Percentiles rank a stretch among this genome's conserved stretches.
These are phyloP conservation scores for Monosporascus sp. DNA, from an alignment of 2,329 filamentous ascomycete genomes.

Conservation along the genomic window DNA sequence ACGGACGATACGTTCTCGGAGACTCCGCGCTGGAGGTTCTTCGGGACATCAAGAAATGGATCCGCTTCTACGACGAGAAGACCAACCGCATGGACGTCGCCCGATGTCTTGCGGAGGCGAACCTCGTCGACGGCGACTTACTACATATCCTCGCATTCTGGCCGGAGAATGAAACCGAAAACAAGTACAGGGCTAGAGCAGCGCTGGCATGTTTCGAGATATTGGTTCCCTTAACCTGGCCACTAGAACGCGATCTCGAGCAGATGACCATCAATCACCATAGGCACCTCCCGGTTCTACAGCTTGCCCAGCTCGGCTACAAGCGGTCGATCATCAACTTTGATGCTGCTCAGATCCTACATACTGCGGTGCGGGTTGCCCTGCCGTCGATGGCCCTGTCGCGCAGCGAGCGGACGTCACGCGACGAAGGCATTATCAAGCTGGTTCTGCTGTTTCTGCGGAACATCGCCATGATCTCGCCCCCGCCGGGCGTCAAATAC, in stretches of 20 bases:
- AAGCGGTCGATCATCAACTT: slow-evolving; percentile 85
- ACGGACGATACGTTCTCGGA: slow-evolving; percentile 80
- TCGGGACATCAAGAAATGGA: slow-evolving; percentile 91
- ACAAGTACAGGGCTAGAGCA: slow-evolving; percentile 70
- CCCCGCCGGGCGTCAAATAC: slow-evolving; percentile 64
- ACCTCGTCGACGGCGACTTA: slow-evolving; percentile 84
- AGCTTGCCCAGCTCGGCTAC: slow-evolving; percentile 82
- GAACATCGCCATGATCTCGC: slow-evolving; percentile 80
- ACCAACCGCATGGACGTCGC: slow-evolving; percentile 92
- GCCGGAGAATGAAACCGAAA: slow-evolving; percentile 66
- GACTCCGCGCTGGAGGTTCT: slow-evolving; percentile 90
- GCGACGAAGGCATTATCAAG: slow-evolving; percentile 90
- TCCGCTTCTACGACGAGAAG: slow-evolving; percentile 91
- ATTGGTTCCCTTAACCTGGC: slow-evolving; percentile 90
- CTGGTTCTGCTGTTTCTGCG: slow-evolving; percentile 83
- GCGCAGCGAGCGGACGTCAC: slow-evolving; percentile 65
- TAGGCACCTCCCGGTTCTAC: slow-evolving; percentile 82
- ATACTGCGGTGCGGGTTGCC: slow-evolving; percentile 73
- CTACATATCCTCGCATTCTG: slow-evolving; percentile 82
- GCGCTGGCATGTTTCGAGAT: slow-evolving; percentile 85
- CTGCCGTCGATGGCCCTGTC: slow-evolving; percentile 80
- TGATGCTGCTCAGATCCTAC: slow-evolving; percentile 69
- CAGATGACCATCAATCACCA: slow-evolving; percentile 91
- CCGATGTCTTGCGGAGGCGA: slow-evolving; percentile 84
- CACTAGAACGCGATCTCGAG: slow-evolving; percentile 70